These are phyloP conservation scores for Ustilago xerochloae DNA, from an alignment of 1,284 basidiomycete genomes.

Conservation along the genomic window DNA sequence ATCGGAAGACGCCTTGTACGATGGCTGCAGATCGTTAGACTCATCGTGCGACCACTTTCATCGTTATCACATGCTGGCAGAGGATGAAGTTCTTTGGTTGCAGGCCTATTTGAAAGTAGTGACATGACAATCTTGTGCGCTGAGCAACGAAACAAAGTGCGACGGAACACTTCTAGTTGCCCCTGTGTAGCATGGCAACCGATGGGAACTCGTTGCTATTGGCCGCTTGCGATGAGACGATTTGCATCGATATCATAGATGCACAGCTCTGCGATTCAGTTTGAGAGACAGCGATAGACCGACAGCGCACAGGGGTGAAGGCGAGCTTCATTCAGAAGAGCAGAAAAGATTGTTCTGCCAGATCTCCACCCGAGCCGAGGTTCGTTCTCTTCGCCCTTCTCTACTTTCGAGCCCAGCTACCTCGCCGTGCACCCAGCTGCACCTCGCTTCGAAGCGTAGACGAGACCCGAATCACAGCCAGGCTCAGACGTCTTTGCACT, in stretches of 20 bases:
- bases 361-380: not conserved
- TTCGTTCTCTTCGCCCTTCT: not conserved
- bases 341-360: not conserved
- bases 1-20: not conserved
- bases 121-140: no score
- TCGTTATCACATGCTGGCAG: no score
- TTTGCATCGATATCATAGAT: not conserved
- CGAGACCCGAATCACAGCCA: not conserved
- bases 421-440: not conserved
- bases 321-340: not conserved
- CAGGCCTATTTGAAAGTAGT: no score
- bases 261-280: no score
- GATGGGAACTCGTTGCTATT: not conserved
- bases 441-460: conserved; percentile 11
- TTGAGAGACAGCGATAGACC: no score
- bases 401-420: conserved; percentile 2
- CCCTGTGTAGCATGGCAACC: conserved; percentile 2
- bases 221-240: not conserved
- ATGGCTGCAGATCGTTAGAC: not conserved
- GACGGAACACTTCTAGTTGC: not conserved
- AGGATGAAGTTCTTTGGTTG: no score
- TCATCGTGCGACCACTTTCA: no score
- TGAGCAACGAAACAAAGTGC: no score
- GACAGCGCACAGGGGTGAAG: no score
- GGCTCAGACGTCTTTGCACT: not conserved